These are phyloP conservation scores for Clavispora asparagi DNA, from an alignment of 805 yeast genomes.

Conservation along the genomic window DNA sequence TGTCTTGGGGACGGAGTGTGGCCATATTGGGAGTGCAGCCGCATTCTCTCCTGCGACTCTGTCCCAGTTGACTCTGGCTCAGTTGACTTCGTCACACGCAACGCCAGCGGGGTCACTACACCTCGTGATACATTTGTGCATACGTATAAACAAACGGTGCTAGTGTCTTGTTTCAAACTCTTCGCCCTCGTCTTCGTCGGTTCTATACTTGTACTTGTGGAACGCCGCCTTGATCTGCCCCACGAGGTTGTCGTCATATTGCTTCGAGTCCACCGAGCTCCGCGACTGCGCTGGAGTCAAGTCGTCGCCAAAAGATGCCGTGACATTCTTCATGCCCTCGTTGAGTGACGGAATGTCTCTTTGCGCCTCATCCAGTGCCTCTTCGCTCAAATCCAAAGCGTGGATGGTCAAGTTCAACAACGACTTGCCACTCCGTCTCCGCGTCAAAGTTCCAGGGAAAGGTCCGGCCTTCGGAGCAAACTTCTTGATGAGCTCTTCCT, in stretches of 20 bases:
- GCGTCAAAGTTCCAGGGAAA: conserved; percentile 47
- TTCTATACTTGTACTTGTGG: conserved; percentile 23
- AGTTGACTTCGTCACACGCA: no score
- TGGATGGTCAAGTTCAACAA: conserved; percentile 63
- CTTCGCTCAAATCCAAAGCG: conserved; percentile 61
- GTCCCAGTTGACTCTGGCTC: no score
- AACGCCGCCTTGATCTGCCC: conserved; percentile 34
- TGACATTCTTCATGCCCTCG: conserved; percentile 16
- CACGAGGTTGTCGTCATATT: conserved; percentile 28
- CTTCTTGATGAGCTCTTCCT: conserved; percentile 31
- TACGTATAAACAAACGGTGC: not conserved
- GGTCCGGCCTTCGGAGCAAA: conserved; percentile 45
- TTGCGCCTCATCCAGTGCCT: conserved; percentile 34
- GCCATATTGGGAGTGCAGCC: no score
- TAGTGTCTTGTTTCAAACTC: conserved; percentile 44
- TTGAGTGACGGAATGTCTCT: conserved; percentile 9
- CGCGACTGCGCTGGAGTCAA: conserved; percentile 16
- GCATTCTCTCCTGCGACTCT: no score
- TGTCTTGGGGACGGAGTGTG: no score
- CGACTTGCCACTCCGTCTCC: conserved; percentile 75
- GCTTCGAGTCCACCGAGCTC: conserved; percentile 25
- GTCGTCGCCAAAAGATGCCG: conserved; percentile 15
- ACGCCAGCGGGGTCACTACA: no score
- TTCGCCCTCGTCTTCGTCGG: conserved; percentile 33
- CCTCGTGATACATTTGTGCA: no score